phyloP scores from a whole-genome alignment of 2,329 filamentous ascomycete species.

The Huntiella omanensis region DNA sequence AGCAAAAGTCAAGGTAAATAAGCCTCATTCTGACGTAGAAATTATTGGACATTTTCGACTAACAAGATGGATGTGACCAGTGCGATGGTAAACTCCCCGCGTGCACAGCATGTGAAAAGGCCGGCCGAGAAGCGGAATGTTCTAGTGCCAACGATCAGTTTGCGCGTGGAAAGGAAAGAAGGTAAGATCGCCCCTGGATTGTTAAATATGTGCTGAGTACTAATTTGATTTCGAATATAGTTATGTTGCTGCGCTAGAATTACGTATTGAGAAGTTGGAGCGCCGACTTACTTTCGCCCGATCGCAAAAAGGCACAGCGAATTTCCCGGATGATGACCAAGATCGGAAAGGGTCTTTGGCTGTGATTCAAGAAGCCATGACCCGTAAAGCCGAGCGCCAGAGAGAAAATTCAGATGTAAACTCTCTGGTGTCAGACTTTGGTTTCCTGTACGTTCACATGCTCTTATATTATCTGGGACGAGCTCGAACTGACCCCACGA shows the following conservation, averaged over 20 bases:
- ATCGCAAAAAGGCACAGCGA: slow-evolving; percentile 51
- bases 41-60: slow-evolving; percentile 1
- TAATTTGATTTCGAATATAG: slow-evolving; percentile 19
- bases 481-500: no score
- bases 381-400: slow-evolving; percentile 43
- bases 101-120: slow-evolving; percentile 87
- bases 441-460: slow-evolving; percentile 47
- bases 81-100: slow-evolving; percentile 93
- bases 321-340: slow-evolving; percentile 26
- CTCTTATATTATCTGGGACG: no score
- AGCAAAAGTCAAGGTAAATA: slow-evolving; percentile 69
- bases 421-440: slow-evolving; percentile 82
- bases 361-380: slow-evolving; percentile 41
- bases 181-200: slow-evolving; percentile 25
- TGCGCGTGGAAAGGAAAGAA: slow-evolving; percentile 83
- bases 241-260: slow-evolving; percentile 90
- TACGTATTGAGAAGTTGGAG: slow-evolving; percentile 74
- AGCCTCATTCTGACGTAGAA: neutral
- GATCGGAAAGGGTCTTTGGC: slow-evolving; percentile 47
- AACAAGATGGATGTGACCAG: slow-evolving; percentile 20
- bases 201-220: neutral
- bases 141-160: slow-evolving; percentile 93
- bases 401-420: slow-evolving; percentile 76
- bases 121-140: slow-evolving; percentile 69
- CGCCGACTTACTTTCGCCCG: slow-evolving; percentile 52